phyloP scores from a whole-genome alignment of 2,329 filamentous ascomycete species.

The Tolypocladium pustulatum region DNA sequence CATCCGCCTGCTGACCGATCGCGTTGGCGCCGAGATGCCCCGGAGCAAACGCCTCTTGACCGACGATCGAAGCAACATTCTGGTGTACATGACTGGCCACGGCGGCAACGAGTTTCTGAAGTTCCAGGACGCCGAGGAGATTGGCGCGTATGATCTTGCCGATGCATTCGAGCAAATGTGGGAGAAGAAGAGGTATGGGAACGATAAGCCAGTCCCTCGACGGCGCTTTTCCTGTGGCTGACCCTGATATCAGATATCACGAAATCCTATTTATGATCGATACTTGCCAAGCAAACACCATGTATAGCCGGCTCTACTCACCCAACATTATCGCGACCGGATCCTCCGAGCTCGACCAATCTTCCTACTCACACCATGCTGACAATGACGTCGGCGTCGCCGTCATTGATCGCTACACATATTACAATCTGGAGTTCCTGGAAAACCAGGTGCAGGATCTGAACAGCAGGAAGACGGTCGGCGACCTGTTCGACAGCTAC shows the following conservation, averaged over 20 bases:
- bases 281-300: constrained; percentile 97
- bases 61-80: constrained; percentile 89
- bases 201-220: neutral
- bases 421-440: constrained; percentile 95
- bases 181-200: constrained; percentile 86
- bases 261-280: constrained; percentile 99
- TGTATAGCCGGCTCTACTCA: constrained; percentile 97
- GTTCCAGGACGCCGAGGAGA: constrained; percentile 97
- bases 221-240: neutral
- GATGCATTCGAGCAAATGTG: constrained; percentile 99
- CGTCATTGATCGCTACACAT: constrained; percentile 97
- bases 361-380: constrained; percentile 93
- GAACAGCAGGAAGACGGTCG: constrained; percentile 78
- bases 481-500: constrained; percentile 93
- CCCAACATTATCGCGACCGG: constrained; percentile 97
- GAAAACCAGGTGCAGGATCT: constrained; percentile 82
- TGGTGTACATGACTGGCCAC: constrained; percentile 99
- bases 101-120: constrained; percentile 97
- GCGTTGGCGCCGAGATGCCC: constrained; percentile 89
- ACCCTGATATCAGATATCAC: constrained; percentile 51
- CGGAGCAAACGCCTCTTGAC: constrained; percentile 88
- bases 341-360: constrained; percentile 92
- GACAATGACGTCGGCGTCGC: constrained; percentile 97
- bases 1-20: constrained; percentile 86
- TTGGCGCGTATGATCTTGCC: constrained; percentile 88